Percentiles rank a stretch among this genome's conserved stretches.
Evolutionary conservation across 306 rosid species (phyloP).

Genomic region (Gynostemma pentaphyllum): DNA sequence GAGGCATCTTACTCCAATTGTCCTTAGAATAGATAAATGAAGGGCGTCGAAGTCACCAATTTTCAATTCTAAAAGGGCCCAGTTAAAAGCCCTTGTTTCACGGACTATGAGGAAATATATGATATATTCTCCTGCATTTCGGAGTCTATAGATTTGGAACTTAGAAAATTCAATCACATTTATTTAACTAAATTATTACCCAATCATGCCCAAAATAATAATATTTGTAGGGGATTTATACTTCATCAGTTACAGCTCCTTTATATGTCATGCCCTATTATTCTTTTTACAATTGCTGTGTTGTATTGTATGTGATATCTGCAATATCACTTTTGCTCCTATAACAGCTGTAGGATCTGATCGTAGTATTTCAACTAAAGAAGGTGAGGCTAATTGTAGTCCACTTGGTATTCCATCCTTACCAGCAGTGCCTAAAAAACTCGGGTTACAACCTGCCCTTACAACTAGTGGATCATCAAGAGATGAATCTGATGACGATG

Average conservation of each 20-base stretch:
- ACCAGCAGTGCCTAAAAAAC: slow-evolving; percentile 27
- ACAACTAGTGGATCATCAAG: slow-evolving; percentile 49
- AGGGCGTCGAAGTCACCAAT: too few relatives aligned
- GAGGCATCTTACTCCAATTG: too few relatives aligned
- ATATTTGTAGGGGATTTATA: background rate
- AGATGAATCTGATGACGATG: slow-evolving; percentile 52
- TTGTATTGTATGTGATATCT: background rate
- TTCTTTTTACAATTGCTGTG: background rate
- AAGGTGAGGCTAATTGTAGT: slow-evolving; percentile 24
- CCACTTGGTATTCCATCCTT: slow-evolving; percentile 25
- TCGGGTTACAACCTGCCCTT: slow-evolving; percentile 21
- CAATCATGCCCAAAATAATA: background rate
- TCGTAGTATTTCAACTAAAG: slow-evolving; percentile 14
- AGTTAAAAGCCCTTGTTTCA: too few relatives aligned
- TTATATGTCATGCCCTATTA: background rate
- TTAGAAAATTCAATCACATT: too few relatives aligned
- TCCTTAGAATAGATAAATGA: too few relatives aligned
- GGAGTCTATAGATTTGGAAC: too few relatives aligned
- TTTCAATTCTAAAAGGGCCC: too few relatives aligned
- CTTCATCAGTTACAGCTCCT: background rate
- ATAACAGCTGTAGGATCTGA: slow-evolving; percentile 15
- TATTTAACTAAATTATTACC: too few relatives aligned
- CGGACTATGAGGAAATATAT: too few relatives aligned
- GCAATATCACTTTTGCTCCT: background rate
- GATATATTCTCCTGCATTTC: too few relatives aligned